A percentile compares a stretch with the other conserved stretches of the same genome.
phyloP scores from a whole-genome alignment of 2,329 filamentous ascomycete genomes.

The Paecilomyces sp. region DNA sequence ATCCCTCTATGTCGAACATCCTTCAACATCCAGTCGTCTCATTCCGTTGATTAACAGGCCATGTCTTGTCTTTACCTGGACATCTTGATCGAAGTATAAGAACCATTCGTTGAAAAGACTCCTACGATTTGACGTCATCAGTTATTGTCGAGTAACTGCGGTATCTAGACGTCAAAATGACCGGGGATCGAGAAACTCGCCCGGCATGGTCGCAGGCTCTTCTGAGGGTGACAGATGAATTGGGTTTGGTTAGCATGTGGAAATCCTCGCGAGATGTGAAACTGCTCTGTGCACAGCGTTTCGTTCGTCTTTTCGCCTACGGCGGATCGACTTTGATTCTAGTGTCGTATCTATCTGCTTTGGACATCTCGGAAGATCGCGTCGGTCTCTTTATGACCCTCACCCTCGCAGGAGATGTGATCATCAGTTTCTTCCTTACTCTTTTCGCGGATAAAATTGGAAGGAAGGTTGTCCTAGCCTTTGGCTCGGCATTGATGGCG shows the following conservation, averaged over 20 bases:
- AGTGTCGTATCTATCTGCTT: constrained; percentile 53
- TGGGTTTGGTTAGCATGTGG: constrained; percentile 32
- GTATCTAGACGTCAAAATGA: neutral
- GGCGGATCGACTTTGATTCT: constrained; percentile 55
- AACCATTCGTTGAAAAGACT: too few species aligned
- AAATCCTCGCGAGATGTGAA: constrained; percentile 30
- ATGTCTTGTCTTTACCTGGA: too few species aligned
- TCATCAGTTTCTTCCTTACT: constrained; percentile 51
- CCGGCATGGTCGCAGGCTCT: neutral
- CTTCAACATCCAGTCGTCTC: neutral
- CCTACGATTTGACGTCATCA: neutral
- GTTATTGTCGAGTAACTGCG: neutral
- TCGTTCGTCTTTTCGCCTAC: constrained; percentile 56
- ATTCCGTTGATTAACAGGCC: neutral
- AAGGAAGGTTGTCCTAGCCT: constrained; percentile 46
- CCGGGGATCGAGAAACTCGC: neutral
- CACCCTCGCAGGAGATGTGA: constrained; percentile 55
- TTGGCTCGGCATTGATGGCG: constrained; percentile 52
- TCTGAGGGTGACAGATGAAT: constrained; percentile 18
- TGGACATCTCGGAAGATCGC: constrained; percentile 49
- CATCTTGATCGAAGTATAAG: too few species aligned
- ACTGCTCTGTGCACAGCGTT: constrained; percentile 33
- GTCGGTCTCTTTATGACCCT: constrained; percentile 61
- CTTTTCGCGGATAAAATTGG: constrained; percentile 54
- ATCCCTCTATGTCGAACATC: neutral